Evolutionary conservation across 169 alveolate genomes (phyloP).

Genomic region (Amoebophrya sp.): DNA sequence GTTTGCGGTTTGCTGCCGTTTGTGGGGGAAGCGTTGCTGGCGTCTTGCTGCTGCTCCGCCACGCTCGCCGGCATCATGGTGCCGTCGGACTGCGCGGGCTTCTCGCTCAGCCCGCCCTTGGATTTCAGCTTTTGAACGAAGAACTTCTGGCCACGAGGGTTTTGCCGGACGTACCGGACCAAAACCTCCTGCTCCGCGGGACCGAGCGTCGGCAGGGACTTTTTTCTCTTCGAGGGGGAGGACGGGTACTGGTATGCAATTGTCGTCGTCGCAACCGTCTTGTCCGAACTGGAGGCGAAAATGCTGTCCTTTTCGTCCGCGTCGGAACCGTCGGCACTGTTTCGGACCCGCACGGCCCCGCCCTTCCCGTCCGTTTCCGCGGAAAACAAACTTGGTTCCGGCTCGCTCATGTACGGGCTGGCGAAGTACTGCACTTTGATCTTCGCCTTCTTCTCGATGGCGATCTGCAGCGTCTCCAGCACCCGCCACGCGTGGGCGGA

Average conservation of each 20-base stretch:
- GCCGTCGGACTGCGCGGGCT: not conserved
- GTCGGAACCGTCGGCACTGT: not conserved
- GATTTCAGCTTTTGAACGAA: not conserved
- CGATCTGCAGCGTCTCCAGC: not conserved
- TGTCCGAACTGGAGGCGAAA: too few relatives aligned
- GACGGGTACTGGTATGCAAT: not conserved
- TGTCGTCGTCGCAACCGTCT: too few relatives aligned
- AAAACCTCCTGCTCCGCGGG: not conserved
- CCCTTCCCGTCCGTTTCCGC: too few relatives aligned
- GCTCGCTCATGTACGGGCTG: not conserved
- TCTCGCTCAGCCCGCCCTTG: not conserved
- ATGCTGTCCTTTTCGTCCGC: not conserved
- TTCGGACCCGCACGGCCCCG: too few relatives aligned
- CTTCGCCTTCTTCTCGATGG: not conserved
- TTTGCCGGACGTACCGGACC: not conserved
- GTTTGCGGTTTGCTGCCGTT: too few relatives aligned
- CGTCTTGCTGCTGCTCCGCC: too few relatives aligned
- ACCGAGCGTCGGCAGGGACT: not conserved
- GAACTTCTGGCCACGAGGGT: not conserved
- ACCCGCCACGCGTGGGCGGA: constrained; percentile 3
- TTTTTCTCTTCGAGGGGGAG: not conserved
- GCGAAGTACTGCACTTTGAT: not conserved
- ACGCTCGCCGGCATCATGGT: not conserved
- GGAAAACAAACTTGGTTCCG: too few relatives aligned
- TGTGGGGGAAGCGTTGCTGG: too few relatives aligned